A percentile compares a stretch with the other conserved stretches of the same genome.
phyloP scores from a whole-genome alignment of 31 red algal species.

The Endocladia muricata region DNA sequence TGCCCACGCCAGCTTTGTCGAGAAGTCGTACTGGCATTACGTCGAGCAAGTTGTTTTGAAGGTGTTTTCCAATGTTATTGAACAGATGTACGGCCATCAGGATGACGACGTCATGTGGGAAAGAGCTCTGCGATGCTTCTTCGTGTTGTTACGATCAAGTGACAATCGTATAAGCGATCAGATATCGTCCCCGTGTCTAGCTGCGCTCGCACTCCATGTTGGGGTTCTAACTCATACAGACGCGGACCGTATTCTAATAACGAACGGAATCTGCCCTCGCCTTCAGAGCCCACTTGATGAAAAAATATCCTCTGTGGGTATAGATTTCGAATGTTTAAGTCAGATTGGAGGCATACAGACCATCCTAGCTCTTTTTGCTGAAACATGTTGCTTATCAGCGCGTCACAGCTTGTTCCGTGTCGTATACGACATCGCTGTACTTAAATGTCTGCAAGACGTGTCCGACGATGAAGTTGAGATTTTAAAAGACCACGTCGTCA shows the following conservation, averaged over 20 bases:
- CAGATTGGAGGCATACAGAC: conserved; percentile 47
- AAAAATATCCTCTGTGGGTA: neutral
- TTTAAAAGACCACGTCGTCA: conserved; percentile 35
- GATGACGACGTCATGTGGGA: conserved; percentile 75
- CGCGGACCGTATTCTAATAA: conserved; percentile 41
- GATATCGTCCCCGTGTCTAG: conserved; percentile 47
- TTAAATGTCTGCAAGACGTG: conserved; percentile 20
- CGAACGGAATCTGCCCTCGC: conserved; percentile 30
- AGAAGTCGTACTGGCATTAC: conserved; percentile 13
- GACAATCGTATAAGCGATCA: conserved; percentile 36
- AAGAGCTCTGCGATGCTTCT: conserved; percentile 40
- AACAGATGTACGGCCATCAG: conserved; percentile 62
- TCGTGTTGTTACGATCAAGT: conserved; percentile 39
- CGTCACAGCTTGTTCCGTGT: conserved; percentile 19
- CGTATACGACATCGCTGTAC: conserved; percentile 45
- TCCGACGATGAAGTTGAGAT: conserved; percentile 25
- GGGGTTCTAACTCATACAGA: conserved; percentile 45
- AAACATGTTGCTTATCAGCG: conserved; percentile 33
- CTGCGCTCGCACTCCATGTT: conserved; percentile 50
- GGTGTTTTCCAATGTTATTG: conserved; percentile 61
- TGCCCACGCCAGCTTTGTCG: conserved; percentile 50
- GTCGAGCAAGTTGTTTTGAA: conserved; percentile 56
- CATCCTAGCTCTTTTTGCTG: conserved; percentile 30
- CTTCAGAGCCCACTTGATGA: conserved; percentile 27
- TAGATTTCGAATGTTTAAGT: conserved; percentile 26